Evolutionary conservation across 2,329 filamentous ascomycete genomes (phyloP), one percentile per base, ranked within the genome.

Genomic region (Trichoderma sp.): DNA sequence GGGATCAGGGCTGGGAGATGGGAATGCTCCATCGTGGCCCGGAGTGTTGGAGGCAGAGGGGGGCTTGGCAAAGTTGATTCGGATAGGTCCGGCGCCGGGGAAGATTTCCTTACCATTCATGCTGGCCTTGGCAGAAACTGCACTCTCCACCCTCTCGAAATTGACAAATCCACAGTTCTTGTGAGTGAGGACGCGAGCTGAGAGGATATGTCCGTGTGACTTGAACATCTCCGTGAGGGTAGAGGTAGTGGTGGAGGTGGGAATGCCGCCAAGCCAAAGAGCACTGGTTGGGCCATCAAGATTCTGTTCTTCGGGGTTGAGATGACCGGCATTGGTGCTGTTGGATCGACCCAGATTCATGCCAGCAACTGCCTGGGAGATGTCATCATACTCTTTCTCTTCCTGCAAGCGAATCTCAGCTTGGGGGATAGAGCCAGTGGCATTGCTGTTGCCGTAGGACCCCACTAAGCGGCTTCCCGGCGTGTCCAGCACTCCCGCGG

Each of bases 81-180:
- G 88, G 69, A 98, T 93, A 19, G 95, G 94, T 1, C 96, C 96
- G 69, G 94, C 94, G 68, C 96, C 96, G 10, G 96, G 96, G 83
- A 99, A 99, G 71, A 99, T 97, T 79, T 99, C 96, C 81, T 97
- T 97, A 75, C 94, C 94, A 76, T 98, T 98, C 81, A 97, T 90
- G 77, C 90, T 87, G 16, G 89, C 89, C 79, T 95, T 96, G 19
- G 96, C 96, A 70, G 93, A 90, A 49, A 97, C 90, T 68, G 96
- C 96, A 77, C 93, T 97, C 73, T 98, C 94, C 35, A 96, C 83
- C 70, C 89, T 91, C 80, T 98, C 94, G 76, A 97, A 99, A 80
- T 99, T 99, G 77, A 99, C 95, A 75, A 99, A 99, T 3, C 95
- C 96, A 78, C 96, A 99, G 81, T 97, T 98, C 86, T 99, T 99